Base-by-base conservation (phyloP, 1,139 yeast genomes). In the Pichia cactophila region DNA sequence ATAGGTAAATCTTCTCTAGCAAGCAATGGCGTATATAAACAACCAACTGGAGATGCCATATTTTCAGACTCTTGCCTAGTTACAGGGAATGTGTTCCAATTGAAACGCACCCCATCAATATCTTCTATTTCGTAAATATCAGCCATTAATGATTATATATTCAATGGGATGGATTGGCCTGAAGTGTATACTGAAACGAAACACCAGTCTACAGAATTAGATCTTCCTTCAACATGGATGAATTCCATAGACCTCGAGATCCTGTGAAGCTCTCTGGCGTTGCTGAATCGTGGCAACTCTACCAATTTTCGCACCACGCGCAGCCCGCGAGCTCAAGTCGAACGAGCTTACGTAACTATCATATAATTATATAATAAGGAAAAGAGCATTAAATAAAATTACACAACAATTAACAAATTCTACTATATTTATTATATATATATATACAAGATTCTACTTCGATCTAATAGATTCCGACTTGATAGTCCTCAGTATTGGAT, bases 1-100 rank as follows among this genome's bases (percentile, higher is more conserved):
- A 86, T 70, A 20, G 92, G 84, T 57, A 90, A 73, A 57, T 85
- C 92, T 53, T 85, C 85, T 60, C 89, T 78, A 52, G 78, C 80
- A 65, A 86, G 81, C 61, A 94, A 77, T 14, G 99, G 99, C 16
- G 97, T 89, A 72, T 90, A 92, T 56, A 92, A 72, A 52, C 96
- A 86, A 40, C 97, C 96, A 35, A 94, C 83, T 17, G 99, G 98
- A 39, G 92, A 94, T 26, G 92, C 96, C 61, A 90, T 85, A 59
- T 94, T 86, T 59, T 83, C 82, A 20, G 97, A 95, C 69, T 92
- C 99, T 47, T 81, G 79, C 61, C 89, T 83, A 49, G 96, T 86
- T 47, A 88, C 83, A 35, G 98, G 98, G 55, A 80, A 73, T 2
- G 75, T 68, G 58, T 78, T 75, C 83, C 83, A 80, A 57, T 78